Conservation (phyloP, 1,284 basidiomycete genomes). For the Ustilago trichophora region DNA sequence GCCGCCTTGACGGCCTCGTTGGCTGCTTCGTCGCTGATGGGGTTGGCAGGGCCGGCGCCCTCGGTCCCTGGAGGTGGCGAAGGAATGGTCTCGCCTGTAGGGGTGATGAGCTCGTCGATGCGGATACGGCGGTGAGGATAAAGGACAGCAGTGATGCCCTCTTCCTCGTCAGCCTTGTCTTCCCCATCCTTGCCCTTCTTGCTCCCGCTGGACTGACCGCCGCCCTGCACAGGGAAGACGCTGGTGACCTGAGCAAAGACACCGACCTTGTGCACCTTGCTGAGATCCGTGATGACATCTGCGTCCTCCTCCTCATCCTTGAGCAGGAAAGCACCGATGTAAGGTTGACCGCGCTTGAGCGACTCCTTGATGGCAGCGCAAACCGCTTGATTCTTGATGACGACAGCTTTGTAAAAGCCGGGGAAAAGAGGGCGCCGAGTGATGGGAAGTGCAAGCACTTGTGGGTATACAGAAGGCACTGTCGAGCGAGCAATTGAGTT, state of each 20-base stretch:
- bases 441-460: constrained; percentile 93
- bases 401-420: constrained; percentile 79
- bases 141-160: constrained; percentile 85
- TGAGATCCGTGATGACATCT: constrained; percentile 87
- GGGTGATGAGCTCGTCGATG: constrained; percentile 79
- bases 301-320: constrained; percentile 93
- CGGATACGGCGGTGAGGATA: constrained; percentile 93
- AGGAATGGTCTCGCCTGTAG: constrained; percentile 47
- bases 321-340: constrained; percentile 95
- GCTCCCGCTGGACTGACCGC: constrained; percentile 65
- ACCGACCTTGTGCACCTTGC: constrained; percentile 90
- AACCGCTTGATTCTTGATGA: constrained; percentile 74
- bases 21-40: constrained; percentile 48
- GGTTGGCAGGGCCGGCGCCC: constrained; percentile 45
- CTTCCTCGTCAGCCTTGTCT: constrained; percentile 82
- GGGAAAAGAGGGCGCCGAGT: constrained; percentile 95
- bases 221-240: constrained; percentile 73
- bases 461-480: constrained; percentile 76
- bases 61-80: constrained; percentile 46
- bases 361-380: constrained; percentile 95
- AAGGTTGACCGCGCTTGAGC: constrained; percentile 95
- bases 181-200: constrained; percentile 70
- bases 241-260: constrained; percentile 98
- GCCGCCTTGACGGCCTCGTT: constrained; percentile 43
- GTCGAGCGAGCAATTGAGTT: constrained; percentile 54